These are phyloP conservation scores for Mollisiaceae sp. DNA, from an alignment of 2,329 filamentous ascomycete species.

Conservation along the genomic window DNA sequence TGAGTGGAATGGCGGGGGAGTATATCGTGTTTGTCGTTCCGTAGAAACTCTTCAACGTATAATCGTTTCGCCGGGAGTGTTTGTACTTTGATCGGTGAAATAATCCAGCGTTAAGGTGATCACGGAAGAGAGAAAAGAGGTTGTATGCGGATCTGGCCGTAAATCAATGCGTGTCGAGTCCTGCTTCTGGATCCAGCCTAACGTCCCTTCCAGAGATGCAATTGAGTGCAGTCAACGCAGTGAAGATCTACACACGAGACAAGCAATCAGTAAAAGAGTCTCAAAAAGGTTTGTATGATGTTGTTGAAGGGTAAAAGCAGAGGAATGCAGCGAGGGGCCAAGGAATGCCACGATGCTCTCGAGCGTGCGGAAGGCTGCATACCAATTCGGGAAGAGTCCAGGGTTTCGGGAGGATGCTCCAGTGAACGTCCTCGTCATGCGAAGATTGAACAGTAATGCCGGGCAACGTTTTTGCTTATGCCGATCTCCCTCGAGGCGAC, in stretches of 20 bases:
- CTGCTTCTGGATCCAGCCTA: constrained; percentile 19
- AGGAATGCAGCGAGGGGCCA: constrained; percentile 30
- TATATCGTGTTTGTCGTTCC: constrained; percentile 10
- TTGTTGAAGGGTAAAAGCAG: constrained; percentile 28
- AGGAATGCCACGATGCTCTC: constrained; percentile 36
- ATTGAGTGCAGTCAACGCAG: constrained; percentile 14
- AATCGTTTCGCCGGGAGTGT: constrained; percentile 4
- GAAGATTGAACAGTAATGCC: constrained; percentile 29
- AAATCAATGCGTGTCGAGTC: constrained; percentile 25
- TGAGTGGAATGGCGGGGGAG: neutral
- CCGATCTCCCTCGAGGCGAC: constrained; percentile 22
- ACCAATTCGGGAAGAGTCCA: constrained; percentile 33
- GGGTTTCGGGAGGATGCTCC: constrained; percentile 35
- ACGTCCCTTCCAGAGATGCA: constrained; percentile 20
- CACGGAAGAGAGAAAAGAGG: constrained; percentile 7
- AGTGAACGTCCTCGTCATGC: constrained; percentile 33
- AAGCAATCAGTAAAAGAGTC: constrained; percentile 26
- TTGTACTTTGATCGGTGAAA: constrained; percentile 17
- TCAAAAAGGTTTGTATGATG: constrained; percentile 17
- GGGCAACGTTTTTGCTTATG: constrained; percentile 28
- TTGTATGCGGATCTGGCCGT: constrained; percentile 23
- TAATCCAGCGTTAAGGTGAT: constrained; percentile 14
- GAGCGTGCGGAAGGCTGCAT: constrained; percentile 34
- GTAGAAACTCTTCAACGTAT: constrained; percentile 7
- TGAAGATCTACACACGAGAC: constrained; percentile 21